phyloP scores from a whole-genome alignment of 257 asterid genomes.

The Petunia secreta region DNA sequence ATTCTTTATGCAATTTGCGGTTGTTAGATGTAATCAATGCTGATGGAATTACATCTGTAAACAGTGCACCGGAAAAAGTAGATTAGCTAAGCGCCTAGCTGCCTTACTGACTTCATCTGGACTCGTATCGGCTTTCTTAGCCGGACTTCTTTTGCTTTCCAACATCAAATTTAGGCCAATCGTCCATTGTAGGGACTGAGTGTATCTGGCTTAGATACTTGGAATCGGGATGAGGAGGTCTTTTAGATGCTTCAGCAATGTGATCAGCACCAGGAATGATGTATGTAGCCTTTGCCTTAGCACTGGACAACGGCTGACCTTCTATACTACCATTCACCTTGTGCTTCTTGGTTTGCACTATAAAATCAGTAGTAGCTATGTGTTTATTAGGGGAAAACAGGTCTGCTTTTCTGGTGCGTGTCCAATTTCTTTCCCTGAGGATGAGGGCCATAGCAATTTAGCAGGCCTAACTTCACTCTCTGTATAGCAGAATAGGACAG shows the following conservation, averaged over 20 bases:
- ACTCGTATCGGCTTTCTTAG: neutral
- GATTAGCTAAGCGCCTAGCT: too few relatives aligned
- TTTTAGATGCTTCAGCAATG: slow-evolving; percentile 35
- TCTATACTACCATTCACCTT: slow-evolving; percentile 53
- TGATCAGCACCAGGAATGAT: slow-evolving; percentile 35
- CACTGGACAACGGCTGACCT: slow-evolving; percentile 39
- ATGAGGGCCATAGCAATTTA: slow-evolving; percentile 48
- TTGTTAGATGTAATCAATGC: too few relatives aligned
- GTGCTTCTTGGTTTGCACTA: slow-evolving; percentile 34
- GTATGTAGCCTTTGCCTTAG: slow-evolving; percentile 43
- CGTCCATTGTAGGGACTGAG: slow-evolving; percentile 29
- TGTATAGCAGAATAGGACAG: slow-evolving; percentile 40
- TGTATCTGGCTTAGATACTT: slow-evolving; percentile 31
- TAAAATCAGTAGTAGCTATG: slow-evolving; percentile 34
- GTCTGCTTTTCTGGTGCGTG: slow-evolving; percentile 32
- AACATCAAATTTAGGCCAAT: slow-evolving; percentile 25
- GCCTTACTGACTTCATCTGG: slow-evolving; percentile 11
- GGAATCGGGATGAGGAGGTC: slow-evolving; percentile 31
- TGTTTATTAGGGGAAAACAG: slow-evolving; percentile 40
- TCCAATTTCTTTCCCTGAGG: slow-evolving; percentile 59
- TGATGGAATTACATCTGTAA: too few relatives aligned
- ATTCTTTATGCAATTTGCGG: too few relatives aligned
- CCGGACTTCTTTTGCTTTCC: slow-evolving; percentile 20
- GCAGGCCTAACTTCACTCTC: slow-evolving; percentile 62
- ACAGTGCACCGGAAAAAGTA: too few relatives aligned